Conservation (phyloP, 1,284 basidiomycete species). For the Irpex sp. region DNA sequence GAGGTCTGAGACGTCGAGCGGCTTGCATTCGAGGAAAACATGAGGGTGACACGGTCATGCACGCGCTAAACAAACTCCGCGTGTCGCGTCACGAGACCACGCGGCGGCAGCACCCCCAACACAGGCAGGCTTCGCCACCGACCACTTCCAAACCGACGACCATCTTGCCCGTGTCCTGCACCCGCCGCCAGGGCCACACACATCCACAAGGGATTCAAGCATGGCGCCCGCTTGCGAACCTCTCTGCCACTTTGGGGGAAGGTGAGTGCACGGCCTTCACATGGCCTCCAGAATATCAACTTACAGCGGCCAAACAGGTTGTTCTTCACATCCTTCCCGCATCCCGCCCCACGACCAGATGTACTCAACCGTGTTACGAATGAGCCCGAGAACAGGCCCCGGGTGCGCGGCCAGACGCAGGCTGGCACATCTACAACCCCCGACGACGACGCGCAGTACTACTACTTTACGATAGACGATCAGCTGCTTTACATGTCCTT, state of each 20-base stretch:
- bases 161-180: constrained; percentile 4
- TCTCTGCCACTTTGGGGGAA: constrained; percentile 71
- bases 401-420: constrained; percentile 54
- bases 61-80: constrained; percentile 12
- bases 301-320: constrained; percentile 43
- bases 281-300: constrained; percentile 4
- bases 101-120: constrained; percentile 16
- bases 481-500: constrained; percentile 92
- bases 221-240: constrained; percentile 61
- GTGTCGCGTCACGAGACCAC: constrained; percentile 27
- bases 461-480: constrained; percentile 89
- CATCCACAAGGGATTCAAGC: not conserved
- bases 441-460: constrained; percentile 70
- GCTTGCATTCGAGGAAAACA: constrained; percentile 2
- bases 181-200: not conserved
- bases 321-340: constrained; percentile 78
- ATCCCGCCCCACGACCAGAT: constrained; percentile 62
- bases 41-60: constrained; percentile 17
- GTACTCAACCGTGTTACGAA: constrained; percentile 54
- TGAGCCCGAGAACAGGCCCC: constrained; percentile 50
- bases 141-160: constrained; percentile 10
- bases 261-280: constrained; percentile 36
- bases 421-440: constrained; percentile 58
- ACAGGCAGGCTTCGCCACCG: constrained; percentile 10
- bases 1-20: not conserved